Conservation (phyloP, 2,329 filamentous ascomycete genomes). For the Aureobasidium sp. region DNA sequence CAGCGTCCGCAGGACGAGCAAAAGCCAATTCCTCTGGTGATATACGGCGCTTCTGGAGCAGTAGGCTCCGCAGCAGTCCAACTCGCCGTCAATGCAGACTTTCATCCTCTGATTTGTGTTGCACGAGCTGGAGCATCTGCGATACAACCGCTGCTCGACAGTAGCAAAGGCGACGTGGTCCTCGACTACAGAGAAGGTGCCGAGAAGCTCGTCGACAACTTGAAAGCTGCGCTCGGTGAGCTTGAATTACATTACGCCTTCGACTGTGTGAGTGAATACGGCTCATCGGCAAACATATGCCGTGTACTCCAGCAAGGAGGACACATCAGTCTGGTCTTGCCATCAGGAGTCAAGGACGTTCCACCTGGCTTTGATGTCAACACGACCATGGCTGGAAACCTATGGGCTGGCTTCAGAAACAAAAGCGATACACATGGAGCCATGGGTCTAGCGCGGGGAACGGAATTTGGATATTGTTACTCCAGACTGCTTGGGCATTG, state of each 20-base stretch:
- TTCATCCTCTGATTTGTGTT: neutral
- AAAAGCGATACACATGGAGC: conserved; percentile 23
- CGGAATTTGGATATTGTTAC: conserved; percentile 35
- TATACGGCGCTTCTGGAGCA: neutral
- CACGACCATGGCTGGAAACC: neutral
- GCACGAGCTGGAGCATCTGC: neutral
- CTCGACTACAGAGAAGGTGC: conserved; percentile 50
- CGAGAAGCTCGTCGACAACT: conserved; percentile 24
- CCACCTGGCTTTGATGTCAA: conserved; percentile 18
- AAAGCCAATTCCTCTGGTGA: conserved; percentile 34
- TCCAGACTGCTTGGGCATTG: conserved; percentile 19
- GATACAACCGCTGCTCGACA: conserved; percentile 18
- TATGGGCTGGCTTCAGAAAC: neutral
- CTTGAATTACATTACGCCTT: neutral
- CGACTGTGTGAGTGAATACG: conserved; percentile 22
- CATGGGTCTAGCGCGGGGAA: conserved; percentile 15
- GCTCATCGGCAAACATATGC: conserved; percentile 32
- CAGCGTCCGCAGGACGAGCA: conserved; percentile 38
- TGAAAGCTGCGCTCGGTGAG: conserved; percentile 21
- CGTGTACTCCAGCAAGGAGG: conserved; percentile 32
- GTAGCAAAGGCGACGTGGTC: conserved; percentile 48
- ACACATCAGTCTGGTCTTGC: conserved; percentile 29
- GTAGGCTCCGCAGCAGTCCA: neutral
- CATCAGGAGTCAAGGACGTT: conserved; percentile 7
- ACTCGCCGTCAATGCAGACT: neutral